Evolutionary conservation across 2,329 filamentous ascomycete genomes (phyloP).

Genomic region (Colletotrichum somersetense): DNA sequence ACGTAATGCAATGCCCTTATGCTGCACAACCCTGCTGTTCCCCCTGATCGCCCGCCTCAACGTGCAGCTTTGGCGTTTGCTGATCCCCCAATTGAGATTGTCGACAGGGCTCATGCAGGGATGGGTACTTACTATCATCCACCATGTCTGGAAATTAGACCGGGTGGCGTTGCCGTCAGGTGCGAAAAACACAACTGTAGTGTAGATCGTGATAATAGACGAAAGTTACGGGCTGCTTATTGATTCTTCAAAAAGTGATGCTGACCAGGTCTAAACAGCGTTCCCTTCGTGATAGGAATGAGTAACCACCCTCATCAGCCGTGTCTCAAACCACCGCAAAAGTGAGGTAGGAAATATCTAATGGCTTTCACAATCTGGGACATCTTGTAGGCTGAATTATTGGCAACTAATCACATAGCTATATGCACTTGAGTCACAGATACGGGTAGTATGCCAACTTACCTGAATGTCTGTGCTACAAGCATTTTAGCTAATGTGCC

Average conservation of each 20-base stretch:
- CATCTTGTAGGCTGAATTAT: no score
- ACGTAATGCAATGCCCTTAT: conserved; percentile 28
- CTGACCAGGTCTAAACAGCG: neutral
- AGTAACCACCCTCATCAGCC: neutral
- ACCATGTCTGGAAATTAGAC: neutral
- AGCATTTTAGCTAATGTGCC: neutral
- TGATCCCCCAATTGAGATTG: conserved; percentile 19
- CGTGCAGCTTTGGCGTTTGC: conserved; percentile 30
- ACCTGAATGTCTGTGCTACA: no score
- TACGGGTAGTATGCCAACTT: neutral
- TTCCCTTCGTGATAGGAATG: neutral
- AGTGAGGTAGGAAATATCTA: neutral
- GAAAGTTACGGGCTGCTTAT: neutral
- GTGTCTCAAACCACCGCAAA: neutral
- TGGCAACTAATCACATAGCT: neutral
- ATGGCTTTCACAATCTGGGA: neutral
- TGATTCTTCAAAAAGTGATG: neutral
- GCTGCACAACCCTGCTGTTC: conserved; percentile 33
- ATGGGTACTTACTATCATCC: neutral
- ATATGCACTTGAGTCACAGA: neutral
- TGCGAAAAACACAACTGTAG: conserved; percentile 12
- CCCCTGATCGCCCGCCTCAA: conserved; percentile 27
- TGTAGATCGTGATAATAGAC: conserved; percentile 35
- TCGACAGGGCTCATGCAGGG: conserved; percentile 22
- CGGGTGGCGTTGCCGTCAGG: conserved; percentile 1